Base-by-base conservation (phyloP, 257 asterid genomes). In the Schizonepeta tenuifolia region DNA sequence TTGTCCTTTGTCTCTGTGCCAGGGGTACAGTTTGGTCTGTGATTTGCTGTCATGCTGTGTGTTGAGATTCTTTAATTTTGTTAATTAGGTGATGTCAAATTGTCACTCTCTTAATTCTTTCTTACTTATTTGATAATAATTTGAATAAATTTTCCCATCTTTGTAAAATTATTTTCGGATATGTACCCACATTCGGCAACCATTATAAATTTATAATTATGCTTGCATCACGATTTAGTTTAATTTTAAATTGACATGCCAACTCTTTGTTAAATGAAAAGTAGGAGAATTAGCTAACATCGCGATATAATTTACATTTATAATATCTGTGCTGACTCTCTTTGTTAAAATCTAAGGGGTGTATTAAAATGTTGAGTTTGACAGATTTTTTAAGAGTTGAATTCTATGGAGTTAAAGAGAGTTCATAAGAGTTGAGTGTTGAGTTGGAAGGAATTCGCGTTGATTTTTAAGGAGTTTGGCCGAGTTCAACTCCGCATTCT, bases 31-130 rank as follows among this genome's bases (percentile, higher is more conserved):
- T 22, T 35, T 58, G 49, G 9, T 15, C 73, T 69, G 40, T 61
- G 51, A 41, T 57, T 71, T 18, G 77, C 80, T 75, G 80, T 69
- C 84, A 71, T 51, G 59, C 72, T 69, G 61, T 69, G 70, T 20
- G 13, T 46, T 58, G 70, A 73, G 63, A 44, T 78, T 74, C 71
- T 8, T 9, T 28, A 28, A 31, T 60, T 44, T 72, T 67, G 70
- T 54, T 69, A 41, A 51, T 50, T 50, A 43, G 15, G 15, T 59
- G 54, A 70, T 11, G 73, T 24, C 63, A 56, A 35, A 5, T 56
- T 33, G 41, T 75, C 69, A 50, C 55, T 51, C 70, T 57, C 65
- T 54, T 3, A 38, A 38, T 38, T 38, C 10, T 38, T 38, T 38
- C 43, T 44, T 1, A 10, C 47, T n/a, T 15, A 49, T 17, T 50